These are phyloP conservation scores for Atalantia buxifolia DNA, from an alignment of 345 rosid genomes.

Conservation along the genomic window DNA sequence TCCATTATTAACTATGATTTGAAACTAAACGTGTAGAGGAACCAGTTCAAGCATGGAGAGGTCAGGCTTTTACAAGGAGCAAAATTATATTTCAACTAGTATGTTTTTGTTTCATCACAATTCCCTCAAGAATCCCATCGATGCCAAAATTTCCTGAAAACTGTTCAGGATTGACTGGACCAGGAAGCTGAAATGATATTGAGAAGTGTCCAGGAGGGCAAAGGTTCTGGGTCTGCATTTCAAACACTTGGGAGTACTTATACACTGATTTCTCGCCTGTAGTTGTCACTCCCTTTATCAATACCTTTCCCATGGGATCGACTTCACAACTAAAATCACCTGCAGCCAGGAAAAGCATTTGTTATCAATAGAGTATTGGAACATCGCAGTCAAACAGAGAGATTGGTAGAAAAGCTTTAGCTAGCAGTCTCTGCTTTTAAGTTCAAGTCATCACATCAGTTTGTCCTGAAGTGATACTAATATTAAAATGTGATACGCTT, in stretches of 20 bases:
- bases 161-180: slow-evolving; percentile 50
- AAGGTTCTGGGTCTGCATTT: slow-evolving; percentile 56
- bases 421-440: background rate
- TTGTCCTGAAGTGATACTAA: background rate
- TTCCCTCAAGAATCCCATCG: slow-evolving; percentile 54
- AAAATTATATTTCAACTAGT: background rate
- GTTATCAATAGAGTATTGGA: background rate
- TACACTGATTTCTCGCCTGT: slow-evolving; percentile 57
- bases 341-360: slow-evolving; percentile 16
- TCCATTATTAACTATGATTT: background rate
- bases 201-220: slow-evolving; percentile 57
- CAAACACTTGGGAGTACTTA: slow-evolving; percentile 39
- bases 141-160: slow-evolving; percentile 46
- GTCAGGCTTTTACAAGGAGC: background rate
- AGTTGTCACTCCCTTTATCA: slow-evolving; percentile 56
- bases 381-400: background rate
- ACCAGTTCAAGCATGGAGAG: slow-evolving; percentile 3
- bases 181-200: slow-evolving; percentile 53
- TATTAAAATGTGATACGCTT: background rate
- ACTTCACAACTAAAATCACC: slow-evolving; percentile 55
- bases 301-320: slow-evolving; percentile 45
- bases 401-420: background rate
- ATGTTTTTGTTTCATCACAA: slow-evolving; percentile 38
- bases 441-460: background rate
- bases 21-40: background rate